Percentiles rank a stretch among this genome's conserved stretches.
Conservation (phyloP, 2,329 filamentous ascomycete genomes). For the Alternaria postmessia region DNA sequence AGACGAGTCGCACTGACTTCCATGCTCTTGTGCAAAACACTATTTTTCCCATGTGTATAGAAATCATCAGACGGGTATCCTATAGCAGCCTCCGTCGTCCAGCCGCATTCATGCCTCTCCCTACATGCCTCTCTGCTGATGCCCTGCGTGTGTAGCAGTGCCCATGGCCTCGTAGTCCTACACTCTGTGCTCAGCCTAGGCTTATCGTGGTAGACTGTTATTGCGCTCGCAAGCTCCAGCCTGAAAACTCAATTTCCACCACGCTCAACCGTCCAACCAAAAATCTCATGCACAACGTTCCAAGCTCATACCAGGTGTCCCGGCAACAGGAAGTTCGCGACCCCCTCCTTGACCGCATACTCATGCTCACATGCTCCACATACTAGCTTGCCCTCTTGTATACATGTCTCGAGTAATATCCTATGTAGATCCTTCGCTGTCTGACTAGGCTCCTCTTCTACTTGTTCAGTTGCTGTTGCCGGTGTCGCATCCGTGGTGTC, state of each 20-base stretch:
- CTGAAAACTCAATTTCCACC: neutral
- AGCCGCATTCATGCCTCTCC: neutral
- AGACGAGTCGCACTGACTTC: neutral
- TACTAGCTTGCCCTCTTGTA: constrained; percentile 85
- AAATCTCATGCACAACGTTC: neutral
- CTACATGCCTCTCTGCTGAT: neutral
- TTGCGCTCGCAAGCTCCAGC: neutral
- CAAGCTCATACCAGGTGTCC: constrained; percentile 77
- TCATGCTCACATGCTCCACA: constrained; percentile 93
- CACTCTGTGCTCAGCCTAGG: neutral
- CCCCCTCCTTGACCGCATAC: constrained; percentile 93
- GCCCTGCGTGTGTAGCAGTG: neutral
- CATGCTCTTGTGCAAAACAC: neutral
- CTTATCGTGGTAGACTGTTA: neutral
- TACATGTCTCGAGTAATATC: constrained; percentile 86
- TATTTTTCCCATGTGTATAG: constrained; percentile 3
- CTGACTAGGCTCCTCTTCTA: constrained; percentile 70
- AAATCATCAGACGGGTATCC: constrained; percentile 36
- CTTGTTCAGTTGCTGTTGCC: constrained; percentile 56
- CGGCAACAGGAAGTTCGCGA: constrained; percentile 93
- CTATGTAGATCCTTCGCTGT: constrained; percentile 80
- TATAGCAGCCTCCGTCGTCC: constrained; percentile 13
- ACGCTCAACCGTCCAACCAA: neutral
- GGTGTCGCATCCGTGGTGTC: constrained; percentile 45
- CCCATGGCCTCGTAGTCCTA: neutral